These are phyloP conservation scores for Scleromitrula shiraiana DNA, from an alignment of 2,329 filamentous ascomycete genomes.

Conservation along the genomic window DNA sequence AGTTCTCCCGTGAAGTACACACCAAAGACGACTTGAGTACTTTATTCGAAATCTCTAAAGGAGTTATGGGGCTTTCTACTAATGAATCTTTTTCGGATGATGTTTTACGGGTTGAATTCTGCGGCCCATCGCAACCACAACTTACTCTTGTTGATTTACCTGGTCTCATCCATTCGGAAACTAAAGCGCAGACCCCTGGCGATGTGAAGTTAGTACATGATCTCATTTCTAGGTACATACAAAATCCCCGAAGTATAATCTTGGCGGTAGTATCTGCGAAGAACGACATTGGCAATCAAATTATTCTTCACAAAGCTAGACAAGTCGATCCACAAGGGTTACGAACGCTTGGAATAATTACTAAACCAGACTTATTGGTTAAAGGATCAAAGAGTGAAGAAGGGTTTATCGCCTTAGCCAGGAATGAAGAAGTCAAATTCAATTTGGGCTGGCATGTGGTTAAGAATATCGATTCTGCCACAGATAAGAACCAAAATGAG, in stretches of 20 bases:
- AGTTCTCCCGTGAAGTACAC: no score
- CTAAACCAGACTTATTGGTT: slow-evolving; percentile 45
- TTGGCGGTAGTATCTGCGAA: not conserved
- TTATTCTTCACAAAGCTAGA: not conserved
- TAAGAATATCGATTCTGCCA: slow-evolving; percentile 34
- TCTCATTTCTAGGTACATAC: not conserved
- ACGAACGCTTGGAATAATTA: slow-evolving; percentile 33
- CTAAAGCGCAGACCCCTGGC: not conserved
- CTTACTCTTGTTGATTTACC: not conserved
- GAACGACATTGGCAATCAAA: slow-evolving; percentile 3
- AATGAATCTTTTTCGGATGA: not conserved
- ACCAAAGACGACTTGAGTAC: no score
- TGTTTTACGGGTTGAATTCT: not conserved
- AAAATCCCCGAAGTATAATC: not conserved
- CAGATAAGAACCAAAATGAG: not conserved
- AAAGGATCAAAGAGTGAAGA: slow-evolving; percentile 33
- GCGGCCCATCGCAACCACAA: not conserved
- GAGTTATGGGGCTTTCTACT: no score
- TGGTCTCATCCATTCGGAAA: not conserved
- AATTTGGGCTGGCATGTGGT: slow-evolving; percentile 46
- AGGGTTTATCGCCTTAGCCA: slow-evolving; percentile 34
- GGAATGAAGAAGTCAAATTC: slow-evolving; percentile 39
- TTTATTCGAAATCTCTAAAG: no score
- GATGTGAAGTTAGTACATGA: not conserved
- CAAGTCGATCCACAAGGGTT: not conserved